Percentiles rank a stretch among this genome's conserved stretches.
Conservation (phyloP, 2,329 filamentous ascomycete species). For the Fusarium torulosum region DNA sequence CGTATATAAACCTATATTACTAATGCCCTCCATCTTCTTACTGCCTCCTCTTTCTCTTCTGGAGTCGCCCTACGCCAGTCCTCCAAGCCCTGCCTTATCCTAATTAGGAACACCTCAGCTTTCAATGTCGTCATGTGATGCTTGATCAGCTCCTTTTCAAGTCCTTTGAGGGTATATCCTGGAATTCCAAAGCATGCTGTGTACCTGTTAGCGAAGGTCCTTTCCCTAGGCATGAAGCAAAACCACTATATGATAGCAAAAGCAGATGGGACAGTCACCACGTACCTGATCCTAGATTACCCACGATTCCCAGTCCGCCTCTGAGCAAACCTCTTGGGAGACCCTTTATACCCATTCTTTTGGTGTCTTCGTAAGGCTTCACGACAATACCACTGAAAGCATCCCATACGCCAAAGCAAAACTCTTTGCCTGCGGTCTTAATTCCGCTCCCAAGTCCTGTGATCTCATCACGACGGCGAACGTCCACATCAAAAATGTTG, state of each 20-base stretch:
- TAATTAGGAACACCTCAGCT: constrained; percentile 52
- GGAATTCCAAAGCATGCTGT: constrained; percentile 58
- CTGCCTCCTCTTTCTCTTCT: constrained; percentile 13
- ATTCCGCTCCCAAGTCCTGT: constrained; percentile 72
- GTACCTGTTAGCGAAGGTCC: neutral
- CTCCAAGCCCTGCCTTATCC: constrained; percentile 49
- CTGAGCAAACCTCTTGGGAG: constrained; percentile 69
- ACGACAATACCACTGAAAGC: constrained; percentile 75
- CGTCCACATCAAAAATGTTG: constrained; percentile 70
- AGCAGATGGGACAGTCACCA: neutral
- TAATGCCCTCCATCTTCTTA: constrained; percentile 34
- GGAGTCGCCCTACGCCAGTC: constrained; percentile 45
- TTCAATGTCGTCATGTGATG: constrained; percentile 51
- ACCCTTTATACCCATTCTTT: constrained; percentile 71
- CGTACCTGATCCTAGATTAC: constrained; percentile 57
- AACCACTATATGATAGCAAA: accelerated
- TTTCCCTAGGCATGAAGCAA: neutral
- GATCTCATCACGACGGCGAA: constrained; percentile 74
- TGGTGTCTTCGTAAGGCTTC: constrained; percentile 73
- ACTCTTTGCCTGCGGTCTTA: constrained; percentile 73
- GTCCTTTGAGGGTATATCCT: constrained; percentile 66
- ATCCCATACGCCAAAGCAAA: constrained; percentile 74
- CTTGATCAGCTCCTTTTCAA: constrained; percentile 62
- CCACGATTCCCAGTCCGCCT: constrained; percentile 59
- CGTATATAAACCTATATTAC: neutral